Conservation (phyloP, 2,329 filamentous ascomycete species). For the Aspergillus novoparasiticus region DNA sequence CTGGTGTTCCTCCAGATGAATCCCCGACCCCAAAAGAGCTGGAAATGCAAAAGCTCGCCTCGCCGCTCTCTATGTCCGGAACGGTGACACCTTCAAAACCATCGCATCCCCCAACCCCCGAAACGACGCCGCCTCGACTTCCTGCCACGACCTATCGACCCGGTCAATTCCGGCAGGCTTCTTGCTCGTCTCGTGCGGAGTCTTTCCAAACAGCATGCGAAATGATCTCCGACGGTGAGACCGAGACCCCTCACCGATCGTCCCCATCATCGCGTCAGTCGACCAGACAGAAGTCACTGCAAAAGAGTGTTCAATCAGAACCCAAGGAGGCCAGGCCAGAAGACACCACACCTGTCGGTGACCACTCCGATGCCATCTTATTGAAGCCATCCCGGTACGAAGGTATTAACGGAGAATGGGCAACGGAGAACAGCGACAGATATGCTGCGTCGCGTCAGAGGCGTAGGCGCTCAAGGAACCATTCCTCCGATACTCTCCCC, state of each 20-base stretch:
- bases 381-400: constrained; percentile 2
- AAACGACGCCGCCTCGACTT: constrained; percentile 69
- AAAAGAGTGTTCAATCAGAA: constrained; percentile 26
- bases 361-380: background rate
- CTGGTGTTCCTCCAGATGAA: constrained; percentile 31
- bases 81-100: constrained; percentile 64
- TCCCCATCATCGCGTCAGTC: constrained; percentile 23
- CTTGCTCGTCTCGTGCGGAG: constrained; percentile 62
- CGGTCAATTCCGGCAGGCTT: constrained; percentile 58
- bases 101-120: constrained; percentile 71
- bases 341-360: background rate
- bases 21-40: constrained; percentile 18
- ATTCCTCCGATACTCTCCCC: constrained; percentile 4
- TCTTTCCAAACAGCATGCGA: constrained; percentile 75
- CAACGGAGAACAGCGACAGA: background rate
- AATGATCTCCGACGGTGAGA: constrained; percentile 64
- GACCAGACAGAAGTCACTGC: constrained; percentile 21
- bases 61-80: constrained; percentile 27
- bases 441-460: constrained; percentile 7
- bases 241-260: constrained; percentile 31
- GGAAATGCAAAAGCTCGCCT: constrained; percentile 27
- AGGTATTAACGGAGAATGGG: constrained; percentile 1
- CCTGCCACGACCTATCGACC: constrained; percentile 35
- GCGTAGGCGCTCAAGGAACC: constrained; percentile 7
- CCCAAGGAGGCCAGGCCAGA: constrained; percentile 5